Base-by-base conservation (phyloP, 2,329 filamentous ascomycete species). In the Raffaelea arxii region DNA sequence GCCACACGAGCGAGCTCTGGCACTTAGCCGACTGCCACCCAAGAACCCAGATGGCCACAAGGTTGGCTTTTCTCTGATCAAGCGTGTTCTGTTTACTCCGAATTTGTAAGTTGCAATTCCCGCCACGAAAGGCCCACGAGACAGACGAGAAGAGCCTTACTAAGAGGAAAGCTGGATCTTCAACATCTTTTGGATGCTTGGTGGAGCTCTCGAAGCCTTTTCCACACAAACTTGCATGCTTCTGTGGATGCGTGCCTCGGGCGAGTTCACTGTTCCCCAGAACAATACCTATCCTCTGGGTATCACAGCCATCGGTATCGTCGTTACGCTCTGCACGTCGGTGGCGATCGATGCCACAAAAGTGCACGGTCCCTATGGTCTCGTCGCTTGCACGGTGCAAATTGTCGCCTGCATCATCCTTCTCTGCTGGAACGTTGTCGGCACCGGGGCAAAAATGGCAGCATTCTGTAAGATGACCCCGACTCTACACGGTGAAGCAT, bases 151-250 rank as follows among this genome's bases (percentile, higher is more conserved):
- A 7, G 11, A 11, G 7, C 35, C 35, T n/a, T 37, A 9, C 18
- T 37, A 37, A 12, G 7, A 37, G 7, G 10, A 21, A 3, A 44
- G 42, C 24, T 83, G 78, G 66, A 78, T 78, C 1, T 84, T 84
- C 54, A 71, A 78, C 3, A 56, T 76, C 6, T 71, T 84, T 0
- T 84, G 80, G 80, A 73, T 83, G 51, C 78, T 86, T 37, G 81
- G 80, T 0, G 80, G 81, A 23, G 80, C 85, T 56, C 82, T 80
- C 0, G 83, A 87, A 57, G 82, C 79, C 0, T 86, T 86, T 60
- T 78, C 74, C 44, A 71, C 75, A 14, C 85, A 86, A 58, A 66
- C 75, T 0, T 65, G 85, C 0, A 60, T 76, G 0, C 62, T 65
- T 0, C 60, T 75, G 1, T 75, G 67, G 55, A 60, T 76, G 57